Evolutionary conservation across 768 basidiomycete species (phyloP), one percentile per base, ranked within the genome.

Genomic region (Lactifluus piperatus): DNA sequence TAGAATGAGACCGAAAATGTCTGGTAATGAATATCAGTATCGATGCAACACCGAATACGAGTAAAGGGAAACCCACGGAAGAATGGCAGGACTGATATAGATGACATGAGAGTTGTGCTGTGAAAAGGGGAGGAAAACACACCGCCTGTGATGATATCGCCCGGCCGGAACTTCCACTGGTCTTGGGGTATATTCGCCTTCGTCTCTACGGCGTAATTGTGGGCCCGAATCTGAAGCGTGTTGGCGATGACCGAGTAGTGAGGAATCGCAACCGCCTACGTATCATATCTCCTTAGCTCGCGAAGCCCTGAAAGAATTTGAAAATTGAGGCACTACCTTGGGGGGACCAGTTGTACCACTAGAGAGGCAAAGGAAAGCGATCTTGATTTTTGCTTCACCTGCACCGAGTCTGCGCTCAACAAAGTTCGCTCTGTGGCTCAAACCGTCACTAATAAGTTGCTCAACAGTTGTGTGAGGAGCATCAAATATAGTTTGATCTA

Each of bases 361-460:
- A 2, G 86, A 88, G 64, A 88, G 85, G 56, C 78, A 80, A 53
- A 88, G 72, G 65, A 88, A 83, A 4, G 87, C 86, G 16, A 88
- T 62, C 48, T 81, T 78, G 14, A 74, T 79, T 65, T 77, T 82
- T 24, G 18, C 58, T 30, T 58, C 58, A 54, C 58, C 58, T 26
- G 27, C 46, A 4, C 52, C 58, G 13, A 58, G 58, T 20, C 32
- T 54, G 16, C 58, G 45, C 46, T 58, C 58, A n/a, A 58, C 36
- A 13, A 53, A 58, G 57, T 58, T 58, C 14, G 51, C 45, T 18
- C 41, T 20, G 26, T 58, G 57, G 29, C 5, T 53, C 18, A 53
- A 27, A 16, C 57, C 57, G 39, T 58, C 57, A 37, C 53, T 51
- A 13, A 53, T 58, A 36, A 53, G 51, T 48, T 58, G 57, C 27